phyloP scores from a whole-genome alignment of 1,284 basidiomycete genomes.

The Pseudozyma thailandica region DNA sequence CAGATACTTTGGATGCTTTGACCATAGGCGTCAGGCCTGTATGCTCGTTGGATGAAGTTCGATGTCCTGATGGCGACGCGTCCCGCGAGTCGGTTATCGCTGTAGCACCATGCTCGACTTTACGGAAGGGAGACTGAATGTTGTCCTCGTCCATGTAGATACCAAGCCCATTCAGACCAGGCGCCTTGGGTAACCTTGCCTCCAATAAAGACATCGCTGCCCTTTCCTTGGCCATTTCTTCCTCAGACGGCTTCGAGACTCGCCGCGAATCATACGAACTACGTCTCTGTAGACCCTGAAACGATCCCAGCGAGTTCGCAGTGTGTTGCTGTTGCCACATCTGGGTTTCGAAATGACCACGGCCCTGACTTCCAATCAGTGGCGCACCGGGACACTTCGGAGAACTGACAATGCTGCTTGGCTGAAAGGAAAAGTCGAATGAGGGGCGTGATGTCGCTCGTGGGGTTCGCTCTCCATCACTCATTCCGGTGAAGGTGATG shows the following conservation, averaged over 20 bases:
- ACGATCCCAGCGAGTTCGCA: slow-evolving; percentile 19
- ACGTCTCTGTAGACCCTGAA: slow-evolving; percentile 1
- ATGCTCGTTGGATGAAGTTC: background rate
- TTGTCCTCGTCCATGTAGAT: slow-evolving; percentile 33
- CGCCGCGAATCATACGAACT: background rate
- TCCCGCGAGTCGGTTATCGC: background rate
- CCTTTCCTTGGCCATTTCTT: slow-evolving; percentile 11
- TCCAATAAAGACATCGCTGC: slow-evolving; percentile 20
- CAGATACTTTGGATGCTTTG: slow-evolving; percentile 28
- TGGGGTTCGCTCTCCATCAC: slow-evolving; percentile 32
- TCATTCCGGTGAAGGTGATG: background rate
- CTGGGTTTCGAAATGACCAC: slow-evolving; percentile 25
- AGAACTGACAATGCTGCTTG: background rate
- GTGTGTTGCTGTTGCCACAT: slow-evolving; percentile 10
- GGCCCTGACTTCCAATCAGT: slow-evolving; percentile 20
- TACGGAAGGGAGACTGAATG: slow-evolving; percentile 29
- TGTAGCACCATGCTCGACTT: background rate
- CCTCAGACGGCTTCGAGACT: background rate
- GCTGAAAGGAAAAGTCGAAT: slow-evolving; percentile 9
- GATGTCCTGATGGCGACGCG: background rate
- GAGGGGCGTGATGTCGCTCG: slow-evolving; percentile 13
- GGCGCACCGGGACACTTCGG: slow-evolving; percentile 39
- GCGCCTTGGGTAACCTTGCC: slow-evolving; percentile 13
- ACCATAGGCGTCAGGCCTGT: slow-evolving; percentile 47
- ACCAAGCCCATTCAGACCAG: slow-evolving; percentile 33